Evolutionary conservation across 495 filamentous ascomycete species (phyloP).

Genomic region (Aspergillus biplanus): DNA sequence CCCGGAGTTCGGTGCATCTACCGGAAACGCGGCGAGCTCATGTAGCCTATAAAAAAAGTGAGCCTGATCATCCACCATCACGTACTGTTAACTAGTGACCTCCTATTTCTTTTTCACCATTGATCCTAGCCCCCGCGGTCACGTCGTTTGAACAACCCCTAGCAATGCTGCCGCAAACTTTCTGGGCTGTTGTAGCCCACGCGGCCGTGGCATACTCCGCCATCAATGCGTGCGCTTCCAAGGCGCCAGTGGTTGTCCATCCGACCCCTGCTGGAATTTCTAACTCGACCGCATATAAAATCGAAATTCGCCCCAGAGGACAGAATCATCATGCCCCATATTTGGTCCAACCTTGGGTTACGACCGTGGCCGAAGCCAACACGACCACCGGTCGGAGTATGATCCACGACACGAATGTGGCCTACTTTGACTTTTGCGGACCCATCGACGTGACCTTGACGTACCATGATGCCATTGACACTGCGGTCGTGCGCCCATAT

Average conservation of each 20-base stretch:
- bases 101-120: not conserved
- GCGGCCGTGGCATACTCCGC: not conserved
- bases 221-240: not conserved
- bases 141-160: not conserved
- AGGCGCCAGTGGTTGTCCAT: not conserved
- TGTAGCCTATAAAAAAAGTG: not conserved
- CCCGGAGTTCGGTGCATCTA: not conserved
- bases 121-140: not conserved
- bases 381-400: conserved; percentile 9
- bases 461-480: conserved; percentile 19
- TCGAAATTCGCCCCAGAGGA: not conserved
- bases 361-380: conserved; percentile 15
- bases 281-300: not conserved
- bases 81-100: not conserved
- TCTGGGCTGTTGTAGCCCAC: not conserved
- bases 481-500: conserved; percentile 21
- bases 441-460: conserved; percentile 20
- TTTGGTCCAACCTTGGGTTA: not conserved
- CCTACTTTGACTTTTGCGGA: conserved; percentile 27
- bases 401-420: conserved; percentile 13
- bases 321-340: not conserved
- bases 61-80: not conserved
- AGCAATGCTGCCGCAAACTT: not conserved
- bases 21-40: not conserved
- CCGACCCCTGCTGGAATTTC: not conserved